A percentile compares a stretch with the other conserved stretches of the same genome.
phyloP scores from a whole-genome alignment of 139 green algal genomes.

The Closterium sp. region DNA sequence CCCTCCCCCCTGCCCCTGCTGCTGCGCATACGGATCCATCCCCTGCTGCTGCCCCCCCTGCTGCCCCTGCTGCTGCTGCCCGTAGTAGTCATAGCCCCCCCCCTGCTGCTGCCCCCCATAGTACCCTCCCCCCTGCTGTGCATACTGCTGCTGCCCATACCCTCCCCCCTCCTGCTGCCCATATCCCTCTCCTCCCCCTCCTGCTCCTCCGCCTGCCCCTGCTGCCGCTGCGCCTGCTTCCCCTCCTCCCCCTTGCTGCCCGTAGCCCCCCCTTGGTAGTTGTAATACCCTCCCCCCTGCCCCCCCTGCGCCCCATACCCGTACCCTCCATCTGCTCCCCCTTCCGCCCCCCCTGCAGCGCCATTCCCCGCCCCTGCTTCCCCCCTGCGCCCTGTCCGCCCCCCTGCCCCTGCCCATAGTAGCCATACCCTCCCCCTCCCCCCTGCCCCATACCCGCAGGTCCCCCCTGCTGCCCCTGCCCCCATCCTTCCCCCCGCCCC shows the following conservation, averaged over 20 bases:
- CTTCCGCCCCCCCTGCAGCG: background rate
- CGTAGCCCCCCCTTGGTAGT: background rate
- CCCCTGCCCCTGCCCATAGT: background rate
- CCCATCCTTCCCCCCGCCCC: background rate
- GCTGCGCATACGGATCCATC: background rate
- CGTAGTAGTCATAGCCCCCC: background rate
- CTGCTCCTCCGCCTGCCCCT: background rate
- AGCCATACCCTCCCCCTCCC: background rate
- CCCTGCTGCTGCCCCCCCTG: background rate
- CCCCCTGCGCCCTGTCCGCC: background rate
- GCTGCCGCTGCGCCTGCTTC: background rate
- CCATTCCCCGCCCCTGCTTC: background rate
- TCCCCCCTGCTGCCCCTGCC: background rate
- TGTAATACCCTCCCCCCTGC: background rate
- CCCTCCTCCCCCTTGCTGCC: background rate
- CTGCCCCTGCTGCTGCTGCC: background rate
- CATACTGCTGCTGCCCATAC: background rate
- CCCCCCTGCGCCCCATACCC: background rate
- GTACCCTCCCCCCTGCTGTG: background rate
- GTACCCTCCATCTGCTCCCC: background rate
- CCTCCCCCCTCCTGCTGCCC: background rate
- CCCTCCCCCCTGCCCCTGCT: background rate
- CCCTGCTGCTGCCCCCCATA: background rate
- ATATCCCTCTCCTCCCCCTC: background rate
- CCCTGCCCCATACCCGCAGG: background rate